Evolutionary conservation across 495 filamentous ascomycete genomes (phyloP).

Genomic region (Aspergillus mulundensis): DNA sequence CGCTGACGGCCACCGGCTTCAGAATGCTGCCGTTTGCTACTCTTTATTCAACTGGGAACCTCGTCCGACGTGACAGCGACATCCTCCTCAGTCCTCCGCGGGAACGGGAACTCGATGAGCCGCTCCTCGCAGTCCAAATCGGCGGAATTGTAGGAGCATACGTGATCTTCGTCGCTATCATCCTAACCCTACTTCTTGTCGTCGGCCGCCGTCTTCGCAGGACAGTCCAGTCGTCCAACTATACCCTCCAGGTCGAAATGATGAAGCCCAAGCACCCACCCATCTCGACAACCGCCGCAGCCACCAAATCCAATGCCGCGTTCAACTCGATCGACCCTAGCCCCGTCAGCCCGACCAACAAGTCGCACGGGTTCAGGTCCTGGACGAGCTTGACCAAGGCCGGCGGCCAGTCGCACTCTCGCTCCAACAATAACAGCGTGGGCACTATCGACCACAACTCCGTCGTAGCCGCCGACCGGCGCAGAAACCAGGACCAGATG

Average conservation of each 20-base stretch:
- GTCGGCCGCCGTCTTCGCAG: slow-evolving; percentile 58
- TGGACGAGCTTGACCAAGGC: slow-evolving; percentile 41
- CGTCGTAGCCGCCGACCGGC: slow-evolving; percentile 67
- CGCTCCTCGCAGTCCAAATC: slow-evolving; percentile 68
- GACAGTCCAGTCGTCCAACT: slow-evolving; percentile 49
- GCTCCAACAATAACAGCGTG: slow-evolving; percentile 46
- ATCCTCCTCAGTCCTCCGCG: slow-evolving; percentile 12
- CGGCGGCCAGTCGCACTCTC: slow-evolving; percentile 29
- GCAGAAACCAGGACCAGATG: slow-evolving; percentile 71
- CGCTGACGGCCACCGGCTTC: background rate
- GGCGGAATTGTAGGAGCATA: slow-evolving; percentile 77
- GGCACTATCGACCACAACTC: slow-evolving; percentile 64
- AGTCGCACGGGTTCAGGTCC: slow-evolving; percentile 30
- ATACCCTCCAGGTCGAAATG: slow-evolving; percentile 58
- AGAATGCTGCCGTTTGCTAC: slow-evolving; percentile 14
- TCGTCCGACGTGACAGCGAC: background rate
- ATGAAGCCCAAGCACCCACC: slow-evolving; percentile 48
- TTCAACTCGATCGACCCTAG: slow-evolving; percentile 41
- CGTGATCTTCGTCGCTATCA: slow-evolving; percentile 64
- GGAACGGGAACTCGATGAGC: slow-evolving; percentile 37
- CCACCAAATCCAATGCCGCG: background rate
- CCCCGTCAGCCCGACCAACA: slow-evolving; percentile 37
- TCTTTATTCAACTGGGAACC: slow-evolving; percentile 9
- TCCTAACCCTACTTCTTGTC: slow-evolving; percentile 62
- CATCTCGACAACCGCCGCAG: slow-evolving; percentile 20